Percentiles rank a stretch among this genome's conserved stretches.
Evolutionary conservation across 352 stramenopile species (phyloP).

Genomic region (Peronospora destructor): DNA sequence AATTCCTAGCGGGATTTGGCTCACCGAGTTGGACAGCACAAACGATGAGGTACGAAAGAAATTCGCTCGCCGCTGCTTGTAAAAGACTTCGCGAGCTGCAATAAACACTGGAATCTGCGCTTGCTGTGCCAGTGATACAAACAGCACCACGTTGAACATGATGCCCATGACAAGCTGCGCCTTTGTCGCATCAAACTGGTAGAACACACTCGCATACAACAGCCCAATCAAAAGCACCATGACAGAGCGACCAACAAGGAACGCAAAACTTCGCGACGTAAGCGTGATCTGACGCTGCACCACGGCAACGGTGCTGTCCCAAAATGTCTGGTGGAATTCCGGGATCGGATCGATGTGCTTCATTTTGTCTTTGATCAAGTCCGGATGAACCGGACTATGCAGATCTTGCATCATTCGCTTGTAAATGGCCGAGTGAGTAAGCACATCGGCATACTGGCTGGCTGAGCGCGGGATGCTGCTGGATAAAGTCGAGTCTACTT

Average conservation of each 20-base stretch:
- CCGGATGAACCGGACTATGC: not conserved
- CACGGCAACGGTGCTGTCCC: slow-evolving; percentile 5
- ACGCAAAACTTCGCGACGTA: not conserved
- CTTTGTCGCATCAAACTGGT: slow-evolving; percentile 12
- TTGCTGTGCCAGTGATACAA: slow-evolving; percentile 9
- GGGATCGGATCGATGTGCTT: not conserved
- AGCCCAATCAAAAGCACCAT: slow-evolving; percentile 16
- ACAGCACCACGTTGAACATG: slow-evolving; percentile 14
- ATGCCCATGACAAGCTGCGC: slow-evolving; percentile 14
- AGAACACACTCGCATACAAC: slow-evolving; percentile 20
- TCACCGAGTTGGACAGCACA: slow-evolving; percentile 11
- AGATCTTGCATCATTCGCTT: not conserved
- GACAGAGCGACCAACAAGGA: slow-evolving; percentile 6
- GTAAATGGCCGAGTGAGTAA: slow-evolving; percentile 6
- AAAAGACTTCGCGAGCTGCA: not conserved
- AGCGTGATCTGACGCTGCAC: not conserved
- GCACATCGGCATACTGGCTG: slow-evolving; percentile 6
- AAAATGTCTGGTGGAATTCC: slow-evolving; percentile 18
- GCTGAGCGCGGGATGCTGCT: slow-evolving; percentile 5
- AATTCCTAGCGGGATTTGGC: slow-evolving; percentile 12
- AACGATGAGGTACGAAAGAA: slow-evolving; percentile 19
- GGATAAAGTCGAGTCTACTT: too few relatives aligned
- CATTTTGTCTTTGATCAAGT: not conserved
- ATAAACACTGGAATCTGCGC: slow-evolving; percentile 13
- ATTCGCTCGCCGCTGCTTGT: not conserved